phyloP scores from a whole-genome alignment of 2,329 filamentous ascomycete species.

The Bipolaris oryzae region DNA sequence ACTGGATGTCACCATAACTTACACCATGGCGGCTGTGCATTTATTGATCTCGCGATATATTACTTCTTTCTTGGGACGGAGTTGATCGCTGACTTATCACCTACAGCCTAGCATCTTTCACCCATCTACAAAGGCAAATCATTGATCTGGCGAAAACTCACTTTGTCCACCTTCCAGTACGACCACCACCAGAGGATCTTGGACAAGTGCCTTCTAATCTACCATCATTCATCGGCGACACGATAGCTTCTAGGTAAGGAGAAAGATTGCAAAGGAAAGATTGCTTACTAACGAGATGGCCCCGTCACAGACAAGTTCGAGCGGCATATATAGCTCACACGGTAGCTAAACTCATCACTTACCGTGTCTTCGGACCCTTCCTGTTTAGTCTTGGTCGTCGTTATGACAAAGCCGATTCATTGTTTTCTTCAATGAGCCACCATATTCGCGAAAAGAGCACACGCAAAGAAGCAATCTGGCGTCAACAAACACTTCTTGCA shows the following conservation, averaged over 20 bases:
- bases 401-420: conserved; percentile 62
- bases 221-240: conserved; percentile 62
- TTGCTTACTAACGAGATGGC: conserved; percentile 5
- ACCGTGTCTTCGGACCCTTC: conserved; percentile 64
- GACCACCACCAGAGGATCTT: conserved; percentile 57
- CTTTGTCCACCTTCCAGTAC: conserved; percentile 59
- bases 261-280: not conserved
- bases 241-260: conserved; percentile 53
- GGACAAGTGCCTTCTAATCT: conserved; percentile 59
- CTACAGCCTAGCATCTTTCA: conserved; percentile 58
- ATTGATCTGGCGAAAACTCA: conserved; percentile 59
- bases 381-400: conserved; percentile 61
- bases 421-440: conserved; percentile 61
- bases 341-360: conserved; percentile 62
- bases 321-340: conserved; percentile 61
- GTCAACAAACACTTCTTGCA: conserved; percentile 63
- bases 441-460: conserved; percentile 63
- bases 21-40: conserved; percentile 17
- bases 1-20: conserved; percentile 16
- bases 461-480: conserved; percentile 63
- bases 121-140: conserved; percentile 58
- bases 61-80: not conserved
- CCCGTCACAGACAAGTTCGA: conserved; percentile 52
- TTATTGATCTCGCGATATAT: conserved; percentile 10
- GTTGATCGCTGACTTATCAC: conserved; percentile 7